phyloP scores from a whole-genome alignment of 345 rosid genomes.

The Pistacia integerrima region DNA sequence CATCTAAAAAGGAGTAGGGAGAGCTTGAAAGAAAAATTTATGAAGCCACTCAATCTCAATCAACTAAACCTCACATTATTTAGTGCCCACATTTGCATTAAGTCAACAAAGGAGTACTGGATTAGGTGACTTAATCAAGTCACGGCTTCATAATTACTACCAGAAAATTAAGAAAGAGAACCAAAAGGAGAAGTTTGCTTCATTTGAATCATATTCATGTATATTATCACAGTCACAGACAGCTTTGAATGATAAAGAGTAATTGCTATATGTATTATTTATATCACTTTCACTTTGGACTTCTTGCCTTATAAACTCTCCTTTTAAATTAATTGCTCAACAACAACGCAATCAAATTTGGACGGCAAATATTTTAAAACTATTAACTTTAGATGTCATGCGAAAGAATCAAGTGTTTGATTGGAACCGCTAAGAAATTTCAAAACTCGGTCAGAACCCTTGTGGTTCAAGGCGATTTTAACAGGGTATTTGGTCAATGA shows the following conservation, averaged over 20 bases:
- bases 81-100: neutral
- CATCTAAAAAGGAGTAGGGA: neutral
- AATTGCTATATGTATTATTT: too few species aligned
- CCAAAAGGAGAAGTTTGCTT: neutral
- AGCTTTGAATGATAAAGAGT: too few species aligned
- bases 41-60: neutral
- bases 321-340: neutral
- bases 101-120: constrained; percentile 37
- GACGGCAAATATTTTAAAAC: too few species aligned
- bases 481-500: neutral
- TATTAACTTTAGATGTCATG: too few species aligned
- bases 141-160: constrained; percentile 3
- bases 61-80: constrained; percentile 4
- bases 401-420: neutral
- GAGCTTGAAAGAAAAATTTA: neutral
- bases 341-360: neutral
- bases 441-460: neutral
- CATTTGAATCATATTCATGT: too few species aligned
- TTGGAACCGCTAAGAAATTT: neutral
- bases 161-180: neutral
- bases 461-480: neutral
- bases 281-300: constrained; percentile 1
- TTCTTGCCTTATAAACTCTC: neutral
- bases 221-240: too few species aligned
- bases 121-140: constrained; percentile 37